Conservation (phyloP, 805 yeast genomes). For the Starmerella apis region DNA sequence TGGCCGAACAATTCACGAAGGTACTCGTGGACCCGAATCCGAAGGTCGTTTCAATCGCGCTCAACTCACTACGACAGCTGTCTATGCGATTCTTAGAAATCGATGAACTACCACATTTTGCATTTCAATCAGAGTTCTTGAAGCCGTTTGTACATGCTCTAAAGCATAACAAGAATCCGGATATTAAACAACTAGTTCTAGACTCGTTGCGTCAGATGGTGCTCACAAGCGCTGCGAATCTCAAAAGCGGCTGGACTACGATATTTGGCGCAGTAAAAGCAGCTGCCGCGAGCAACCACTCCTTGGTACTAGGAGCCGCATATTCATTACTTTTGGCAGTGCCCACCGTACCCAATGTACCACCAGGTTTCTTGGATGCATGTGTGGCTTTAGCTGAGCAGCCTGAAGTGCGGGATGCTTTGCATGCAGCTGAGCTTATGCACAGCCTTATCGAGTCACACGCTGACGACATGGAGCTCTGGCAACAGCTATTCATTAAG, state of each 20-base stretch:
- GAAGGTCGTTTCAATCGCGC: constrained; percentile 75
- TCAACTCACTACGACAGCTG: constrained; percentile 87
- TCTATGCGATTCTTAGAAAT: constrained; percentile 85
- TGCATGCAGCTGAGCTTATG: constrained; percentile 70
- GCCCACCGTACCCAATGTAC: constrained; percentile 32
- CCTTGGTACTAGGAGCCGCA: constrained; percentile 17
- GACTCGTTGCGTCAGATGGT: constrained; percentile 85
- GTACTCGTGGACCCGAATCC: constrained; percentile 73
- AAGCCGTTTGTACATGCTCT: constrained; percentile 80
- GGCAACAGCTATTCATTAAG: constrained; percentile 47
- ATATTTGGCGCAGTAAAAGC: constrained; percentile 66
- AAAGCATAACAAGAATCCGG: constrained; percentile 51
- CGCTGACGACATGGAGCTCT: constrained; percentile 20
- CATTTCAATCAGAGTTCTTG: constrained; percentile 87
- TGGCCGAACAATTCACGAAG: constrained; percentile 78
- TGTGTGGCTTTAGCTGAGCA: constrained; percentile 77
- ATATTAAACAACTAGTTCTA: constrained; percentile 77
- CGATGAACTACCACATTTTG: constrained; percentile 90
- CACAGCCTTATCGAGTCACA: constrained; percentile 34
- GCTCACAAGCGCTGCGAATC: constrained; percentile 55
- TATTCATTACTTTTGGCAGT: constrained; percentile 16
- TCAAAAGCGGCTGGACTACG: constrained; percentile 92
- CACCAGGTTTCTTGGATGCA: constrained; percentile 49
- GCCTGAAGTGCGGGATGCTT: constrained; percentile 59
- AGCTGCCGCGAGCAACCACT: constrained; percentile 41